A percentile compares a stretch with the other conserved stretches of the same genome.
Evolutionary conservation across 352 stramenopile species (phyloP).

Genomic region (Phytophthora meadii): DNA sequence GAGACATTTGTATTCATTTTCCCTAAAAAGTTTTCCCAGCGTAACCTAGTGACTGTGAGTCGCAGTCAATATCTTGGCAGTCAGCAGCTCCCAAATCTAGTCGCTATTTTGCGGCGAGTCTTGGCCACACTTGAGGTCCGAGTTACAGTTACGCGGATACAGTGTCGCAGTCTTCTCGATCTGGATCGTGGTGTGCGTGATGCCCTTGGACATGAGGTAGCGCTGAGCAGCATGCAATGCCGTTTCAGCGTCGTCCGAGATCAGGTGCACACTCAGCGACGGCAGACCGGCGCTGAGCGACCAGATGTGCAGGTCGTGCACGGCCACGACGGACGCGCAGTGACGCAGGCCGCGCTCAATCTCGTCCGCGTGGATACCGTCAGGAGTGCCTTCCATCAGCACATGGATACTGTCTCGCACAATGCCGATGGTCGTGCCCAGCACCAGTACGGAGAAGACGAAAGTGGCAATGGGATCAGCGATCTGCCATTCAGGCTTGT

Average conservation of each 20-base stretch:
- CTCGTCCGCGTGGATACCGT: slow-evolving; percentile 88
- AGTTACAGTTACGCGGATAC: slow-evolving; percentile 79
- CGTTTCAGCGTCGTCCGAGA: slow-evolving; percentile 70
- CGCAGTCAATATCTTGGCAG: slow-evolving; percentile 2
- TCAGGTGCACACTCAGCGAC: slow-evolving; percentile 94
- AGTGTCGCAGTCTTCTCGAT: slow-evolving; percentile 73
- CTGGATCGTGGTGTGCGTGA: slow-evolving; percentile 92
- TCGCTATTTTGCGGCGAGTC: slow-evolving; percentile 66
- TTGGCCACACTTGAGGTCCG: slow-evolving; percentile 78
- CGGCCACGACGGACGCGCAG: slow-evolving; percentile 89
- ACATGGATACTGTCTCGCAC: slow-evolving; percentile 93
- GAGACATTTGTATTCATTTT: too few relatives aligned
- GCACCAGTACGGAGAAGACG: slow-evolving; percentile 96
- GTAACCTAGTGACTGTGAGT: too few relatives aligned
- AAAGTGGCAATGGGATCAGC: slow-evolving; percentile 98
- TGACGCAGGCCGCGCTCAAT: slow-evolving; percentile 82
- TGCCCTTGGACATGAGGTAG: slow-evolving; percentile 76
- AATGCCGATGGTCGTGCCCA: slow-evolving; percentile 93
- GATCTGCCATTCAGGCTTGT: slow-evolving; percentile 95
- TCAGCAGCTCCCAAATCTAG: slow-evolving; percentile 12
- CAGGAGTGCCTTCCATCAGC: slow-evolving; percentile 96
- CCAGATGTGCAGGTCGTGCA: slow-evolving; percentile 99
- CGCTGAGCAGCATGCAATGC: slow-evolving; percentile 76
- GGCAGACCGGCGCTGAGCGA: slow-evolving; percentile 92
- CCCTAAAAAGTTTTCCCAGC: too few relatives aligned